Evolutionary conservation across 108 stramenopile genomes (phyloP).

Genomic region (Nitzschia sp.): DNA sequence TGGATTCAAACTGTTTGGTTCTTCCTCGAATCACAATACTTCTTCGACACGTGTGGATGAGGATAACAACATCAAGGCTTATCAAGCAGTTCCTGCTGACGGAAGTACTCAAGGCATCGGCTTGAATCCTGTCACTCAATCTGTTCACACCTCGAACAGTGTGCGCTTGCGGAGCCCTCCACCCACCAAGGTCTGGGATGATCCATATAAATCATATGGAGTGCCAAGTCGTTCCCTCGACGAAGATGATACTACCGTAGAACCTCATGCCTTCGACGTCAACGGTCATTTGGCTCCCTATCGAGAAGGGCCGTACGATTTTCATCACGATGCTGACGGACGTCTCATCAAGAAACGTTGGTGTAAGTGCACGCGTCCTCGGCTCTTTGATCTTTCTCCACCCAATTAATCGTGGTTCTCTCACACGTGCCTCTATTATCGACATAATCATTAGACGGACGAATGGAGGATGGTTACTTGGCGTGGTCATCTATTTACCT

Average conservation of each 20-base stretch:
- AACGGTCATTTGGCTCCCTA: constrained; percentile 28
- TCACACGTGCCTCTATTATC: constrained; percentile 1
- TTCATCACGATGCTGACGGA: constrained; percentile 18
- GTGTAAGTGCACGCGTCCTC: constrained; percentile 20
- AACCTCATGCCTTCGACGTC: constrained; percentile 17
- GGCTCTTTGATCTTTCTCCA: not conserved
- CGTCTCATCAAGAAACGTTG: constrained; percentile 25
- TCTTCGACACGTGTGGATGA: not conserved
- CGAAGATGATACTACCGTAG: constrained; percentile 10
- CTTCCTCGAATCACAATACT: too few species aligned
- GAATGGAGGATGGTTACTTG: constrained; percentile 39
- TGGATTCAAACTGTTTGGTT: constrained; percentile 2
- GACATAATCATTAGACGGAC: constrained; percentile 16
- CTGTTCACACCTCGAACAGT: not conserved
- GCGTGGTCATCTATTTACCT: constrained; percentile 37
- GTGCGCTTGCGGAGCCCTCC: not conserved
- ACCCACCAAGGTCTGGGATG: not conserved
- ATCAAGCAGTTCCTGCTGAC: constrained; percentile 4
- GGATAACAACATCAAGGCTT: not conserved
- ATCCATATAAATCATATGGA: not conserved
- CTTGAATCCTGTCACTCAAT: not conserved
- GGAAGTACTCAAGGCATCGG: not conserved
- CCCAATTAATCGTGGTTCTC: not conserved
- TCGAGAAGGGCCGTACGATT: constrained; percentile 28
- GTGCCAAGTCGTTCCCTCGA: not conserved